Percentiles rank a stretch among this genome's conserved stretches.
These are phyloP conservation scores for Hortaea sp. DNA, from an alignment of 2,329 filamentous ascomycete species.

Conservation along the genomic window DNA sequence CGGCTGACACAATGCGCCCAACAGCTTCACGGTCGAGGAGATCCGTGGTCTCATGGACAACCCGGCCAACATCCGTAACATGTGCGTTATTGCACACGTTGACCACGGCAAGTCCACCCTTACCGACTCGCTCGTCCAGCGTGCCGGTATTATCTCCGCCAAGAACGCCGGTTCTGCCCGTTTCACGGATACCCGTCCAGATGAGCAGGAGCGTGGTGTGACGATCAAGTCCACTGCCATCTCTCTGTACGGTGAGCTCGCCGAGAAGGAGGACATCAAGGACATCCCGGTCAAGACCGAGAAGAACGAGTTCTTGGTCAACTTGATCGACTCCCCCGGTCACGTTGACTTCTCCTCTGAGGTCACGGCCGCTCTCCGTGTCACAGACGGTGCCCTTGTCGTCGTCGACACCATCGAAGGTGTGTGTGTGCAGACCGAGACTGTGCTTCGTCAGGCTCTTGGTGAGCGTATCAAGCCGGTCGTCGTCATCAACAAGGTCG, in stretches of 20 bases:
- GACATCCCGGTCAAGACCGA: slow-evolving; percentile 84
- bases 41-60: slow-evolving; percentile 65
- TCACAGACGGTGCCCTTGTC: slow-evolving; percentile 98
- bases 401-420: slow-evolving; percentile 99
- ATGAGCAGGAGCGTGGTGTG: slow-evolving; percentile 99
- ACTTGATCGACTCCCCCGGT: slow-evolving; percentile 98
- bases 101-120: slow-evolving; percentile 99
- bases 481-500: slow-evolving; percentile 99
- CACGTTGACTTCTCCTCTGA: slow-evolving; percentile 99
- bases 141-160: slow-evolving; percentile 98
- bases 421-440: slow-evolving; percentile 99
- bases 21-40: slow-evolving; percentile 96
- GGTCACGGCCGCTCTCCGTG: slow-evolving; percentile 97
- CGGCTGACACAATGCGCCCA: slow-evolving; percentile 40
- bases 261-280: slow-evolving; percentile 78
- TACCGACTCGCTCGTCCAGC: slow-evolving; percentile 97
- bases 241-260: slow-evolving; percentile 84
- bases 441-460: slow-evolving; percentile 95
- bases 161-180: slow-evolving; percentile 93
- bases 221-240: slow-evolving; percentile 99
- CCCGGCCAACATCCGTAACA: slow-evolving; percentile 73
- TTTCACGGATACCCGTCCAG: slow-evolving; percentile 92
- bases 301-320: slow-evolving; percentile 98
- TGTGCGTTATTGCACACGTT: slow-evolving; percentile 99
- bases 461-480: slow-evolving; percentile 99